Evolutionary conservation across 2,329 filamentous ascomycete genomes (phyloP).

Genomic region (Trichoderma sp.): DNA sequence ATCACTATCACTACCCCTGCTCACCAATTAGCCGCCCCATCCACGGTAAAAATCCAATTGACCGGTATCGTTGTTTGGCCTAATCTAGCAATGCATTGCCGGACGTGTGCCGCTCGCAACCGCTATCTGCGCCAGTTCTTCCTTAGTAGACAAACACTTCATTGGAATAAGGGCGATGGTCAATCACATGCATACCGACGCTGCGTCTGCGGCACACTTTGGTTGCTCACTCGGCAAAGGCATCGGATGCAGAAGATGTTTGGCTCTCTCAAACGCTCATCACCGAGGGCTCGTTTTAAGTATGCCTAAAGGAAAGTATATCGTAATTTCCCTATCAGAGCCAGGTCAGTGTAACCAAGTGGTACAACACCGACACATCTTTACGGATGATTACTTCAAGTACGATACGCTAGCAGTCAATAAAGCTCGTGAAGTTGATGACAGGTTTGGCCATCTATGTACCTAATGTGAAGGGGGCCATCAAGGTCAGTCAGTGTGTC

Average conservation of each 20-base stretch:
- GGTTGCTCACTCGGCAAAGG: neutral
- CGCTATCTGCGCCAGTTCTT: neutral
- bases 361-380: constrained; percentile 40
- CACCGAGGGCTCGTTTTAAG: constrained; percentile 21
- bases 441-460: constrained; percentile 33
- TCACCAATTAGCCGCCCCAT: neutral
- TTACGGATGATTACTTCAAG: constrained; percentile 34
- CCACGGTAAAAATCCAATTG: neutral
- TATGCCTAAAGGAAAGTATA: constrained; percentile 31
- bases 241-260: constrained; percentile 20
- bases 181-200: constrained; percentile 13
- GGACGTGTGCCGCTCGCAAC: neutral
- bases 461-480: constrained; percentile 23
- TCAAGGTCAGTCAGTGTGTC: constrained; percentile 42
- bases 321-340: constrained; percentile 29
- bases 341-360: constrained; percentile 37
- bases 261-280: constrained; percentile 18
- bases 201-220: constrained; percentile 22
- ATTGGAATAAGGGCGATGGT: constrained; percentile 16
- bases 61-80: neutral
- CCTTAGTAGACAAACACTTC: neutral
- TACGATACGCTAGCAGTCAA: constrained; percentile 38
- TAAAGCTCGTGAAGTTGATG: constrained; percentile 36
- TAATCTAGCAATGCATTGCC: neutral
- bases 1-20: neutral